Evolutionary conservation across 306 rosid species (phyloP).

Genomic region (Begonia peltatifolia): DNA sequence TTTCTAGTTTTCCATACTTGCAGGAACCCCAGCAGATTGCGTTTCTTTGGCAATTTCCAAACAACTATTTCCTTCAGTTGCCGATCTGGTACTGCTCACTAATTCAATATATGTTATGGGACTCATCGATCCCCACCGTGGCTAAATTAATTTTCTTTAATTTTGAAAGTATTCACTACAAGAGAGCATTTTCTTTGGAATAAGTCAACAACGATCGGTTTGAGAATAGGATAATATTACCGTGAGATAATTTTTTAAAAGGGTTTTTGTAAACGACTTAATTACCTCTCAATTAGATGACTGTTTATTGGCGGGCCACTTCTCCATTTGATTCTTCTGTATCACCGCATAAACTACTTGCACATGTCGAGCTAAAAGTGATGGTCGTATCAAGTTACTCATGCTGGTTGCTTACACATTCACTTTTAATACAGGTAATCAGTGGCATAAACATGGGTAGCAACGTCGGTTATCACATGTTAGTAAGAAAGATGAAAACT

Average conservation of each 20-base stretch:
- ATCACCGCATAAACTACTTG: neutral
- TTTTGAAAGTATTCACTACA: too few relatives aligned
- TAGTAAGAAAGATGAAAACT: conserved; percentile 12
- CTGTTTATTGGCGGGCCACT: neutral
- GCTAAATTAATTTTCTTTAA: too few relatives aligned
- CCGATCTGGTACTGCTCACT: conserved; percentile 45
- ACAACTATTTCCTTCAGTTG: conserved; percentile 47
- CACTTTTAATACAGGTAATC: conserved; percentile 42
- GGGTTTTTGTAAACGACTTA: too few relatives aligned
- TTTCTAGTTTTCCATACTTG: conserved; percentile 5
- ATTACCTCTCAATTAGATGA: too few relatives aligned
- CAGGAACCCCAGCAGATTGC: conserved; percentile 95
- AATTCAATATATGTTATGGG: too few relatives aligned
- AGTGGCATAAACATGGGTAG: conserved; percentile 96
- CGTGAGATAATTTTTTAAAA: too few relatives aligned
- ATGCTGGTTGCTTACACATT: conserved; percentile 8
- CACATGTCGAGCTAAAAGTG: neutral
- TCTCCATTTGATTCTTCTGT: neutral
- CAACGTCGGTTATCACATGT: conserved; percentile 88
- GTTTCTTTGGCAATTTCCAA: conserved; percentile 73
- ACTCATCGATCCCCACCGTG: too few relatives aligned
- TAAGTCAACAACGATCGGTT: too few relatives aligned
- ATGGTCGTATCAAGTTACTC: too few relatives aligned
- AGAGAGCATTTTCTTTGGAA: too few relatives aligned
- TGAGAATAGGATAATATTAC: too few relatives aligned